A percentile compares a stretch with the other conserved stretches of the same genome.
Conservation (phyloP, 2,329 filamentous ascomycete species). For the Pseudogymnoascus sp. region DNA sequence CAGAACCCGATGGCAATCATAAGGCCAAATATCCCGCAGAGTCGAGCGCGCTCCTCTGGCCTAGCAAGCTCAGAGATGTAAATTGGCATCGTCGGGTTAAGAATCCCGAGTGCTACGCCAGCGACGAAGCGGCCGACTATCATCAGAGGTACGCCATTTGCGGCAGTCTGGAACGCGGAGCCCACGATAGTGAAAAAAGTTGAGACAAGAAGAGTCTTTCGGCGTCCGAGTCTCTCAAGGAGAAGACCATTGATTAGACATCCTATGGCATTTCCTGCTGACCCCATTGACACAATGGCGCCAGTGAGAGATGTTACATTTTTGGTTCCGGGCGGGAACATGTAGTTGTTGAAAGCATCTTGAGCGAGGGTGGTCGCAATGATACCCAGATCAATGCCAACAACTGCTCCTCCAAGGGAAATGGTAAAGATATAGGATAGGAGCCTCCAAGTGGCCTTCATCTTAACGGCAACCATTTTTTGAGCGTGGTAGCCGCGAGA, state of each 20-base stretch:
- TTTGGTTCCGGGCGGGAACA: slow-evolving; percentile 3
- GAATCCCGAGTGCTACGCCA: slow-evolving; percentile 14
- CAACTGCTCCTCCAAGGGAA: background rate
- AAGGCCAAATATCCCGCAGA: slow-evolving; percentile 19
- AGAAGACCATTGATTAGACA: background rate
- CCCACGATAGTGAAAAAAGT: slow-evolving; percentile 17
- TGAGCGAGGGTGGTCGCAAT: slow-evolving; percentile 8
- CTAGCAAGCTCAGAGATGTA: slow-evolving; percentile 20
- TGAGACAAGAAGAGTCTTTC: background rate
- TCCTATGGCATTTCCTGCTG: background rate
- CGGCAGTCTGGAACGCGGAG: slow-evolving; percentile 16
- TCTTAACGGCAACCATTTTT: background rate
- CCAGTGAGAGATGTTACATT: background rate
- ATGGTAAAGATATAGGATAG: background rate
- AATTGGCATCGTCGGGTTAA: slow-evolving; percentile 16
- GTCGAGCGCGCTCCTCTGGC: slow-evolving; percentile 15
- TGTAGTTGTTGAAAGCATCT: background rate
- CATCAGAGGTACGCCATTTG: slow-evolving; percentile 16
- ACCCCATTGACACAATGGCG: background rate
- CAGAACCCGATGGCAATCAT: slow-evolving; percentile 20
- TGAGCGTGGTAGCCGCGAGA: background rate
- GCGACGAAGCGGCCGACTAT: slow-evolving; percentile 19
- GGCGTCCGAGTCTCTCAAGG: background rate
- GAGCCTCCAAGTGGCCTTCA: slow-evolving; percentile 2
- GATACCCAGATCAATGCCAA: background rate